phyloP scores from a whole-genome alignment of 306 rosid genomes.

The Pterocarpus macrocarpus region DNA sequence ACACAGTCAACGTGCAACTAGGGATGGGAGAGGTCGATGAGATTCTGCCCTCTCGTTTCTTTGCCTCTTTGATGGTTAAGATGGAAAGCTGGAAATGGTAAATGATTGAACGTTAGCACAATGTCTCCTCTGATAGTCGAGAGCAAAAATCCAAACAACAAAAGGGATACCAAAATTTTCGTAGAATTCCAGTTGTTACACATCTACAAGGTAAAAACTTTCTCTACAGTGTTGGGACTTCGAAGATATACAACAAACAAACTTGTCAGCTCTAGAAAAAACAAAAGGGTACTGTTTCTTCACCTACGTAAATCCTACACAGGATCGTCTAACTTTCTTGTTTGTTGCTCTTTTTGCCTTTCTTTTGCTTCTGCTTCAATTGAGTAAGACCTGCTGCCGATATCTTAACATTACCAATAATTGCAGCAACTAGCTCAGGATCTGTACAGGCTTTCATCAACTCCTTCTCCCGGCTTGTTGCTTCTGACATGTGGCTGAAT shows the following conservation, averaged over 20 bases:
- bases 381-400: conserved; percentile 92
- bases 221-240: conserved; percentile 15
- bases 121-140: neutral
- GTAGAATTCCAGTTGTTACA: neutral
- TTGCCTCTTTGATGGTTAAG: neutral
- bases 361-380: conserved; percentile 94
- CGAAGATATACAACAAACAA: conserved; percentile 45
- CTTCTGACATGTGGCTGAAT: conserved; percentile 93
- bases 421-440: conserved; percentile 87
- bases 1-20: neutral
- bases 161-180: neutral
- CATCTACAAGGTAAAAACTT: conserved; percentile 24
- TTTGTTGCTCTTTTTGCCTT: conserved; percentile 79
- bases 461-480: conserved; percentile 88
- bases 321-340: conserved; percentile 42
- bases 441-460: conserved; percentile 97
- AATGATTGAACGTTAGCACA: neutral
- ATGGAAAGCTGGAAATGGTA: too few relatives aligned
- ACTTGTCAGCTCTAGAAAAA: conserved; percentile 27
- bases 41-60: too few relatives aligned
- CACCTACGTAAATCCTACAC: neutral
- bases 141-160: neutral
- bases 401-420: conserved; percentile 86
- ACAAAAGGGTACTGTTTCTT: neutral
- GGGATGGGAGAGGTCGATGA: neutral